Evolutionary conservation across 495 filamentous ascomycete species (phyloP).

Genomic region (Penicillium crystallinum): DNA sequence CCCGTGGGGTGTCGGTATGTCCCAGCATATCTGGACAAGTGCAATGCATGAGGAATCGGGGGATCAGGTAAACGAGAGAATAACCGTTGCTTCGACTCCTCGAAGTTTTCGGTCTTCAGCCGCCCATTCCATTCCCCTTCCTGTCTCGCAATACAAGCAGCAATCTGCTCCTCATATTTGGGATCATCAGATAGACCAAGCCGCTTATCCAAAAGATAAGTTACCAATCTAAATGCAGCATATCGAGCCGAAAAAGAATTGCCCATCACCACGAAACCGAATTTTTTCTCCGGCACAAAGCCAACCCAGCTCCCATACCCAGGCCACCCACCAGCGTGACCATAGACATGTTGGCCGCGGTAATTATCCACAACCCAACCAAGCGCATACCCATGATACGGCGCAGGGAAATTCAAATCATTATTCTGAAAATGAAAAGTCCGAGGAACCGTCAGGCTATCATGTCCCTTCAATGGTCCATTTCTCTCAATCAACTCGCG

Average conservation of each 20-base stretch:
- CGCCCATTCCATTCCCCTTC: not conserved
- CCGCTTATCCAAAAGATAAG: conserved; percentile 10
- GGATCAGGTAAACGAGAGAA: conserved; percentile 11
- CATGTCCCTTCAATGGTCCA: conserved; percentile 32
- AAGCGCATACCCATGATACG: conserved; percentile 34
- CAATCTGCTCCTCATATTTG: not conserved
- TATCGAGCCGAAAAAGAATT: conserved; percentile 30
- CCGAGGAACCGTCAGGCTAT: conserved; percentile 32
- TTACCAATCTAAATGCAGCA: not conserved
- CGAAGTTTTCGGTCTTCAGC: not conserved
- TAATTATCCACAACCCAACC: conserved; percentile 43
- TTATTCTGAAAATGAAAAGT: conserved; percentile 21
- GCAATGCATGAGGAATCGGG: conserved; percentile 9
- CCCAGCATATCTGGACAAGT: conserved; percentile 11
- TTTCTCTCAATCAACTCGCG: conserved; percentile 28
- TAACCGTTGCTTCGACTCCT: conserved; percentile 2
- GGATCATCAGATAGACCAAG: conserved; percentile 3
- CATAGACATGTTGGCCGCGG: conserved; percentile 36
- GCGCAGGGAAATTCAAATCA: conserved; percentile 6
- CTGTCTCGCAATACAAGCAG: not conserved
- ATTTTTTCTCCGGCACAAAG: conserved; percentile 42
- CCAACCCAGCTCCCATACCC: conserved; percentile 41
- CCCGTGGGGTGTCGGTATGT: conserved; percentile 10
- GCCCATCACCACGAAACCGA: conserved; percentile 41
- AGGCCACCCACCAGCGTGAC: conserved; percentile 42